phyloP scores from a whole-genome alignment of 2,329 filamentous ascomycete genomes.

The Stagonosporopsis tanaceti region DNA sequence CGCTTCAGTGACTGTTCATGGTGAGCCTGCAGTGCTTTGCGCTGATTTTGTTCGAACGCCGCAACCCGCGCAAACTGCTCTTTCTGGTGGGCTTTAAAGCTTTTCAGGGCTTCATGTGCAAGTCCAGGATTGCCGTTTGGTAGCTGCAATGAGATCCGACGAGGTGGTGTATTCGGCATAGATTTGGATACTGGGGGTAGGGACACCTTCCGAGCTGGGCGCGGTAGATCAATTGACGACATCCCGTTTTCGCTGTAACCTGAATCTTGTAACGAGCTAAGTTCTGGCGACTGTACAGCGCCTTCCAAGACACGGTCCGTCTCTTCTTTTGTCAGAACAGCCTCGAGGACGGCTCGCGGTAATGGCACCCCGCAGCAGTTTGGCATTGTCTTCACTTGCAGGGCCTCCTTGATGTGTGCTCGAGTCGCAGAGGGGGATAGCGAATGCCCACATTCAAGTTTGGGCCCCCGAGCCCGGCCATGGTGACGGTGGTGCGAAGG shows the following conservation, averaged over 20 bases:
- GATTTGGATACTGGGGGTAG: constrained; percentile 20
- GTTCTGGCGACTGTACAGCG: constrained; percentile 24
- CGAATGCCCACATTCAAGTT: constrained; percentile 43
- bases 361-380: constrained; percentile 53
- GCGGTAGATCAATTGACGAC: constrained; percentile 32
- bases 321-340: constrained; percentile 50
- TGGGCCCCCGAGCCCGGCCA: constrained; percentile 33
- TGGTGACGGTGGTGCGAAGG: constrained; percentile 36
- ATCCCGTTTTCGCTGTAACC: constrained; percentile 39
- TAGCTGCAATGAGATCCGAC: constrained; percentile 16
- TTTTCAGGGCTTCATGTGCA: constrained; percentile 38
- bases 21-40: constrained; percentile 39
- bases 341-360: constrained; percentile 50
- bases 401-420: constrained; percentile 47
- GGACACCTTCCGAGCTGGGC: constrained; percentile 10
- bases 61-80: constrained; percentile 42
- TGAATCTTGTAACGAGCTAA: constrained; percentile 32
- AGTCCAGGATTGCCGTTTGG: constrained; percentile 30
- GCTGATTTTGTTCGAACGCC: constrained; percentile 45
- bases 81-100: constrained; percentile 37
- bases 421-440: constrained; percentile 38
- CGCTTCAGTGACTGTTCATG: constrained; percentile 34
- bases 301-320: constrained; percentile 37
- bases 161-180: constrained; percentile 14
- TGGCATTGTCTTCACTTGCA: constrained; percentile 44